Evolutionary conservation across 371 early-diverging fungal genomes (phyloP).

Genomic region (Mortierella sp.): DNA sequence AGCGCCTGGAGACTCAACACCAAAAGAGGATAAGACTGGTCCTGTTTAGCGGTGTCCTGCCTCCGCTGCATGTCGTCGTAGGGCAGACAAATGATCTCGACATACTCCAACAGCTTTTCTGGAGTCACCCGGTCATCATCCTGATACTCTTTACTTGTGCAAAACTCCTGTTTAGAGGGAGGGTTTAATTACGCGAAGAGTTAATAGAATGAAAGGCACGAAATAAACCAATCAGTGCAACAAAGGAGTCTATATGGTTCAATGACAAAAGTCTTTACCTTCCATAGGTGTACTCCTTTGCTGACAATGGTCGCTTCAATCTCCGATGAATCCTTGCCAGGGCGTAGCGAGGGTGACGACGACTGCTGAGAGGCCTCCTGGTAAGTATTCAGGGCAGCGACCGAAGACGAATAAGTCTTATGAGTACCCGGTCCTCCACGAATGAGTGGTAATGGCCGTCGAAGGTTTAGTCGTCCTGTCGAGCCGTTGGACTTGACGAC

Average conservation of each 20-base stretch:
- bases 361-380: background rate
- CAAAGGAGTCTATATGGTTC: too few relatives aligned
- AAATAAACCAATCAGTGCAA: too few relatives aligned
- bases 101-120: background rate
- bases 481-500: background rate
- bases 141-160: background rate
- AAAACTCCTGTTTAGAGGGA: background rate
- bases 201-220: background rate
- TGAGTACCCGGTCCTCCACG: too few relatives aligned
- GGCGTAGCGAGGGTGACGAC: background rate
- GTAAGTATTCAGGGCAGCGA: background rate
- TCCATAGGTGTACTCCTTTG: background rate
- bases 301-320: background rate
- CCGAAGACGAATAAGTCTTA: background rate
- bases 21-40: background rate
- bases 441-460: background rate
- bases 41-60: background rate
- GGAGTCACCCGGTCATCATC: background rate
- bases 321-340: background rate
- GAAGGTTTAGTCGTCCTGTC: background rate
- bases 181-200: background rate
- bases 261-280: background rate
- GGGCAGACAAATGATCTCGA: background rate
- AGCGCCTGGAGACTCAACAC: slow-evolving; percentile 4
- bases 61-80: background rate